Evolutionary conservation across 352 stramenopile species (phyloP), one percentile per base, ranked within the genome.

Genomic region (Blastocystis hominis): DNA sequence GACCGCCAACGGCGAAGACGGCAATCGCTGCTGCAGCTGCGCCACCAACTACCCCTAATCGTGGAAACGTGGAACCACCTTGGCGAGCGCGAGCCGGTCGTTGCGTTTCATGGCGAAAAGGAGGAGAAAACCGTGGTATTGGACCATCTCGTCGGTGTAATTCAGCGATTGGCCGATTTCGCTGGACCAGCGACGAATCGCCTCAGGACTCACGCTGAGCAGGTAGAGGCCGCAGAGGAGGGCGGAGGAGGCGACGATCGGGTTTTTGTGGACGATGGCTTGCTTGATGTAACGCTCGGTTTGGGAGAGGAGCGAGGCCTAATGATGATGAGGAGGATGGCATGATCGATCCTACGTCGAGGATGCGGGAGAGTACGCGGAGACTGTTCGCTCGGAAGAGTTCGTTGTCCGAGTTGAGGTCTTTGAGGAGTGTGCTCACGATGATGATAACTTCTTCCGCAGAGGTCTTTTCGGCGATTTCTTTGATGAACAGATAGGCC

Each of bases 401-500:
- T 91, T 99, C 96, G 63, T 97, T 94, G 30, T 94, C 93, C 24
- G 92, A 97, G 89, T 97, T 99, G 95, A 99, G 98, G 90, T 99
- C 97, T 91, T 99, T 99, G 42, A 95, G 98, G 15, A 99, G 90
- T 92, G 93, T 98, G 64, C 97, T 96, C 6, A 96, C 98, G 68
- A 99, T 96, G 90, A 99, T 99, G 90, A 99, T 99, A 24, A 99
- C 54, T 61, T 89, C 55, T 90, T 95, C 93, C 78, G 94, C 92
- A 13, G 93, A 92, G 36, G 93, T 95, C 30, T 92, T 92, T 86
- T 96, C 93, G 0, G 93, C 94, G 76, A 98, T 95, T 87, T 98
- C 96, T 91, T 98, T 98, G 89, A 99, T 98, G 90, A 98, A 98
- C 1, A 98, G 91, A 91, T 98, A 99, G 88, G 98, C 97, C 95